Base-by-base conservation (phyloP, 1,284 basidiomycete genomes). In the Ceratobasidium sp. region DNA sequence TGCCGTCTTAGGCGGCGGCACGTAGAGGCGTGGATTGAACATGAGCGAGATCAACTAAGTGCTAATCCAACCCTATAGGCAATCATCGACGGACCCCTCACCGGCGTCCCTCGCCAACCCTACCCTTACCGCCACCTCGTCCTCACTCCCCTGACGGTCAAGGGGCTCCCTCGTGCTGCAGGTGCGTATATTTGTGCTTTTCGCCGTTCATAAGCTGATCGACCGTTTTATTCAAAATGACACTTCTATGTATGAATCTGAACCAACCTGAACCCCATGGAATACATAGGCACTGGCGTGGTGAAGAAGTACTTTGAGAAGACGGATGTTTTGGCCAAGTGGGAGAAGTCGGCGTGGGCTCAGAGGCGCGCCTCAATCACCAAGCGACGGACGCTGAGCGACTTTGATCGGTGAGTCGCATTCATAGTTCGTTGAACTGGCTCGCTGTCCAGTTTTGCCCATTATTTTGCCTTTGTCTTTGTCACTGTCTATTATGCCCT, bases 111-210 rank as follows among this genome's bases (percentile, higher is more conserved):
- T 78, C 94, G 97, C 79, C 97, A 98, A 84, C 81, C 92, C 41
- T 93, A 91, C 87, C 88, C 93, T 77, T 98, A 93, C 91, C 92
- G 93, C 82, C 89, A 97, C 85, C 87, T 98, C 78, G 89, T 91
- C 81, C 92, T 99, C 80, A 98, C 96, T 50, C 92, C 93, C 75
- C 86, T 96, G 83, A 86, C 88, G 79, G 85, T 98, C 78, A 87
- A 90, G 77, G 89, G 88, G 76, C 90, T 99, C 72, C 95, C 96
- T 80, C 95, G 96, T 77, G 93, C 82, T 73, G 93, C 96, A 59
- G 89, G 95, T 76, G n/a, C 64, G 64, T 57, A 32, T n/a, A 39
- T 26, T 41, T n/a, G 30, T 30, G 6, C 36, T 18, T 26, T 36
- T 16, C 34, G 14, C 26, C n/a, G 26, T n/a, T 5, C 23, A n/a